These are phyloP conservation scores for Mediolabrus comicus DNA, from an alignment of 108 stramenopile genomes.

Conservation along the genomic window DNA sequence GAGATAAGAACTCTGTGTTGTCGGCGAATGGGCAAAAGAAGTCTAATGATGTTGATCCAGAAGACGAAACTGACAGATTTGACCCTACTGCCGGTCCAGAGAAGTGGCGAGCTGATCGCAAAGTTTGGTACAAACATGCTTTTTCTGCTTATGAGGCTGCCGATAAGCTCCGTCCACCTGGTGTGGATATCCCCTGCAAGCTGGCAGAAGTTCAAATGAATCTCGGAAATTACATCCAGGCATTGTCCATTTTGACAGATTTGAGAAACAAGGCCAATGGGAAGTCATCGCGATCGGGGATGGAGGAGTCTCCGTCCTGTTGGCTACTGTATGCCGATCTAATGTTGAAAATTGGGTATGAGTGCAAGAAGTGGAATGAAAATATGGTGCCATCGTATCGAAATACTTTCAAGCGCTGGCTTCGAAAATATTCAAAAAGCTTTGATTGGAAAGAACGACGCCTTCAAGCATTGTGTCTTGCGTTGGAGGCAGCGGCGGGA, in stretches of 20 bases:
- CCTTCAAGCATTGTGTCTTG: constrained; percentile 70
- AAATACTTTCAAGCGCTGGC: constrained; percentile 82
- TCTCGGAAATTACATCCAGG: constrained; percentile 68
- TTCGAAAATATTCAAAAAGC: constrained; percentile 68
- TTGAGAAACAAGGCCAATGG: constrained; percentile 50
- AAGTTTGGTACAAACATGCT: constrained; percentile 71
- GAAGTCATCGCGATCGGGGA: constrained; percentile 31
- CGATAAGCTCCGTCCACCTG: constrained; percentile 74
- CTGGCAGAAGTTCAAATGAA: constrained; percentile 70
- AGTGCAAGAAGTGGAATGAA: constrained; percentile 75
- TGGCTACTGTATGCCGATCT: constrained; percentile 85
- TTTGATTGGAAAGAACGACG: constrained; percentile 87
- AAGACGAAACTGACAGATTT: constrained; percentile 22
- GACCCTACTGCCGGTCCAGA: constrained; percentile 11
- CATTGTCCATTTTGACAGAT: constrained; percentile 76
- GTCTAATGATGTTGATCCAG: neutral
- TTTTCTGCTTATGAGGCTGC: constrained; percentile 66
- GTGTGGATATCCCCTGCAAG: constrained; percentile 78
- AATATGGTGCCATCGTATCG: constrained; percentile 46
- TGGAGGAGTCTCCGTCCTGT: constrained; percentile 64
- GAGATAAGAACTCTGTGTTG: neutral
- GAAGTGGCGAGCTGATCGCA: constrained; percentile 15
- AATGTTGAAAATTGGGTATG: constrained; percentile 82
- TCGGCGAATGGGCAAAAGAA: constrained; percentile 1
- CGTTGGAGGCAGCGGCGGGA: constrained; percentile 82